A percentile compares a stretch with the other conserved stretches of the same genome.
Evolutionary conservation across 306 rosid species (phyloP).

Genomic region (Vigna angularis): DNA sequence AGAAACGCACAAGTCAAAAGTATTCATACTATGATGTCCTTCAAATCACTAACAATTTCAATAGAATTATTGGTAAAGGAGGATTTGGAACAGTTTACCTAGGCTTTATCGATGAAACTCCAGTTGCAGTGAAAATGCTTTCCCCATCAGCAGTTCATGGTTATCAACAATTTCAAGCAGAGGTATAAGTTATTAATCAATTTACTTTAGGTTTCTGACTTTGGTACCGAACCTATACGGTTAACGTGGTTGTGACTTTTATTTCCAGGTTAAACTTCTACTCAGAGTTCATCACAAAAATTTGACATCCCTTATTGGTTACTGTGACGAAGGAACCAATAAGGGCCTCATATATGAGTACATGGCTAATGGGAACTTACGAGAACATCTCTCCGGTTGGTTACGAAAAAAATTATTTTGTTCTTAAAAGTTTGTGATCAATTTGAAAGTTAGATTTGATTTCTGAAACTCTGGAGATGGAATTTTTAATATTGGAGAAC

Average conservation of each 20-base stretch:
- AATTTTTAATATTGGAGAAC: no score
- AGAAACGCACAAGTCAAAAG: background rate
- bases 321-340: slow-evolving; percentile 41
- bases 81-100: slow-evolving; percentile 30
- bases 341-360: slow-evolving; percentile 49
- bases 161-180: slow-evolving; percentile 58
- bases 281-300: slow-evolving; percentile 50
- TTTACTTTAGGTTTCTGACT: background rate
- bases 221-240: background rate
- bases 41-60: slow-evolving; percentile 54
- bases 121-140: slow-evolving; percentile 67
- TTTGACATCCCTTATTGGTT: slow-evolving; percentile 48
- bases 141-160: slow-evolving; percentile 55
- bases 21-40: slow-evolving; percentile 14
- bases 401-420: background rate
- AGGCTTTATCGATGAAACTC: slow-evolving; percentile 46
- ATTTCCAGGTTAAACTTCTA: slow-evolving; percentile 38
- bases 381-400: slow-evolving; percentile 52
- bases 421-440: background rate
- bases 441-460: background rate
- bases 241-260: background rate
- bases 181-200: slow-evolving; percentile 44
- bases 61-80: background rate
- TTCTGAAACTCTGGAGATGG: no score
- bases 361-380: slow-evolving; percentile 48